phyloP scores from a whole-genome alignment of 2,329 filamentous ascomycete species.

The Fusarium vanettenii region DNA sequence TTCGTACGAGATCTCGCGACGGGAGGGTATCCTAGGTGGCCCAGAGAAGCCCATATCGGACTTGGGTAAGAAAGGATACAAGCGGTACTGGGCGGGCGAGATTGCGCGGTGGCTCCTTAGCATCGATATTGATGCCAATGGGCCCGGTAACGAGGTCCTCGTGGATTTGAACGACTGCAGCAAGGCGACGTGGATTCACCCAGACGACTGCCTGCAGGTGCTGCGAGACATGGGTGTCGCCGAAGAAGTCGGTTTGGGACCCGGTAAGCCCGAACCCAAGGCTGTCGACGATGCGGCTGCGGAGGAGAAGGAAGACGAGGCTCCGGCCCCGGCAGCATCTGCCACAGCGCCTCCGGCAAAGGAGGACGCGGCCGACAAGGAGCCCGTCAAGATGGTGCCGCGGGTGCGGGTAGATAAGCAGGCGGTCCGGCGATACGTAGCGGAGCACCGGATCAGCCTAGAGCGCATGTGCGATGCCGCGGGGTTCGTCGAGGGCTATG shows the following conservation, averaged over 20 bases:
- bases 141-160: constrained; percentile 56
- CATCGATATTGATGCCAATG: constrained; percentile 51
- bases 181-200: constrained; percentile 82
- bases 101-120: constrained; percentile 76
- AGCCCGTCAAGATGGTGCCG: constrained; percentile 49
- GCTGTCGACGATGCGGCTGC: constrained; percentile 17
- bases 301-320: constrained; percentile 36
- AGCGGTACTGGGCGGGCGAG: constrained; percentile 86
- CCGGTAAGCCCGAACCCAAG: constrained; percentile 49
- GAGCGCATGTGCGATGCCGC: constrained; percentile 76
- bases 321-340: constrained; percentile 21
- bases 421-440: constrained; percentile 74
- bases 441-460: constrained; percentile 70
- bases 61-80: constrained; percentile 84
- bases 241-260: constrained; percentile 65
- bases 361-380: constrained; percentile 43
- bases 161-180: constrained; percentile 79
- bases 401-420: constrained; percentile 65
- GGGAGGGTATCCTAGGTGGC: constrained; percentile 86
- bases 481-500: constrained; percentile 79
- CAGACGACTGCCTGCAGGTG: constrained; percentile 83
- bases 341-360: constrained; percentile 30
- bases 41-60: constrained; percentile 95
- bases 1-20: constrained; percentile 89
- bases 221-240: constrained; percentile 84